Evolutionary conservation across 1,284 basidiomycete genomes (phyloP).

Genomic region (Boletus semigastroideus): DNA sequence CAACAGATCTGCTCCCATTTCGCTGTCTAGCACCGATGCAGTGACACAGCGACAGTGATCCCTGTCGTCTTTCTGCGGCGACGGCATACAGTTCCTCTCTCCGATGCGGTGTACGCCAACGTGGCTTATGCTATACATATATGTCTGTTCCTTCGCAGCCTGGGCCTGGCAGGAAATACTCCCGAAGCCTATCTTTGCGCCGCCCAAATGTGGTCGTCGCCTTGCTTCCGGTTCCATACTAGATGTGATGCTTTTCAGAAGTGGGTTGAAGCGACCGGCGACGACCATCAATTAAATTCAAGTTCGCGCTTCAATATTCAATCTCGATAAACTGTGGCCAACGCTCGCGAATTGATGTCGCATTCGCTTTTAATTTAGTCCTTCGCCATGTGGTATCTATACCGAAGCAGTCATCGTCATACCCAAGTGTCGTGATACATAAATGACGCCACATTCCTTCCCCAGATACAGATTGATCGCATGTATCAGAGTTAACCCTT

Average conservation of each 20-base stretch:
- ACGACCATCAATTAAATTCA: constrained; percentile 14
- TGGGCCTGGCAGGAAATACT: constrained; percentile 1
- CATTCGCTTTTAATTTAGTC: constrained; percentile 9
- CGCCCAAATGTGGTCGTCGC: constrained; percentile 12
- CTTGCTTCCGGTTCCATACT: constrained; percentile 13
- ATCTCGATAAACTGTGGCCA: constrained; percentile 1
- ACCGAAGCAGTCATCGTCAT: constrained; percentile 3
- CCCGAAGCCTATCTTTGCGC: constrained; percentile 7
- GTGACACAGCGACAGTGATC: constrained; percentile 7
- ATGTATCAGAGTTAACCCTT: neutral
- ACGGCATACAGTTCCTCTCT: neutral
- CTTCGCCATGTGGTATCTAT: neutral
- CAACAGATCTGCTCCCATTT: constrained; percentile 8
- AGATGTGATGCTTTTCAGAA: constrained; percentile 9
- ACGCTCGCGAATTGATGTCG: too few relatives aligned
- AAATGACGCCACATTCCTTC: constrained; percentile 6
- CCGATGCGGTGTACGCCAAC: constrained; percentile 12
- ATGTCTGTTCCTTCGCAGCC: too few relatives aligned
- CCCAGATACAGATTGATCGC: constrained; percentile 1
- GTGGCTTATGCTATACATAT: constrained; percentile 14
- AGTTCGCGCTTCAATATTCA: constrained; percentile 10
- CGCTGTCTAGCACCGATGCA: constrained; percentile 9
- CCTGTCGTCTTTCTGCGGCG: constrained; percentile 7
- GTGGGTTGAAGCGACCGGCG: constrained; percentile 6
- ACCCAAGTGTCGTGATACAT: neutral